Base-by-base conservation (phyloP, 2,329 filamentous ascomycete genomes). In the Cryphonectria nitschkei region DNA sequence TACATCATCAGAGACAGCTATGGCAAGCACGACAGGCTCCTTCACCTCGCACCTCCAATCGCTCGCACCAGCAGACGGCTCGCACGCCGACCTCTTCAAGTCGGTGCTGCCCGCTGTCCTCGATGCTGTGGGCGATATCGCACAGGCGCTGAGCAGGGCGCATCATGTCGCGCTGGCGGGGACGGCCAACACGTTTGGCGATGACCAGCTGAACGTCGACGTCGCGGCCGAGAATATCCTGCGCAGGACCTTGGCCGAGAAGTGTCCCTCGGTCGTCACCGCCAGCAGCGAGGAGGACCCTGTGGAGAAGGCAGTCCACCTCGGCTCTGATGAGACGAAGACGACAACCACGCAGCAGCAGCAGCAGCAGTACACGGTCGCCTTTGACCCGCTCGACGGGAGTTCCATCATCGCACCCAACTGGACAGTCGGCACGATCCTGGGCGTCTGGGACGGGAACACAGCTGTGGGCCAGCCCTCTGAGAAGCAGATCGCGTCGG, bases 361-460 rank as follows among this genome's bases (percentile, higher is more conserved):
- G 13, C 41, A 68, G 2, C 85, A 89, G 74, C 76, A 79, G 39
- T 90, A 90, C 78, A 85, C 88, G 0, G 78, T 90, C 11, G 88
- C 87, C 0, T 91, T 90, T 74, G 89, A 91, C 74, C 89, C 89
- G 0, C 83, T 91, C 0, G 89, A 91, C 74, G 89, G 89, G 14
- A 88, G 86, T 77, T 90, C 86, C 73, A 88, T 89, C 75, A 87
- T 89, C 60, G 85, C 81, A 0, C 82, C 87, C 1, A 88, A 88
- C 75, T 89, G 86, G 86, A 82, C 85, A 0, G 87, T 89, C 11
- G 87, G 87, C 32, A 84, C 87, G 63, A 90, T 91, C 72, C 79
- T 89, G 22, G 88, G 88, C 9, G 78, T 91, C 54, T 91, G 89
- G 87, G 82, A 84, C 41, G 86, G 86, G 2, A 52, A 74, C 0